phyloP scores from a whole-genome alignment of 78 protist genomes.

The Dictyostelium citrinum region DNA sequence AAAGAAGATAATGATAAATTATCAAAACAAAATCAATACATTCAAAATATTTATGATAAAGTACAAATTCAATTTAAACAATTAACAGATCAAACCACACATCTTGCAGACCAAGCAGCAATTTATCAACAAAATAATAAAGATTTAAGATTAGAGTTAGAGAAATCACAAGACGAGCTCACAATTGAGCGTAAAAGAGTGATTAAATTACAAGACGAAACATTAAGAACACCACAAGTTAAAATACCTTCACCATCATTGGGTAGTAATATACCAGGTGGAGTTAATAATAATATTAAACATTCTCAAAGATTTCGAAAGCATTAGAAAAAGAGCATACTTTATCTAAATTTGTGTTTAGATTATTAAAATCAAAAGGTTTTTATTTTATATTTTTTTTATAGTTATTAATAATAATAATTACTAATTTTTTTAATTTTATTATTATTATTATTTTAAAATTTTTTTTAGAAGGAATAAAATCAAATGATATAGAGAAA shows the following conservation, averaged over 20 bases:
- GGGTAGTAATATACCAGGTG: background rate
- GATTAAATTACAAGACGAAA: slow-evolving; percentile 59
- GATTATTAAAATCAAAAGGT: slow-evolving; percentile 64
- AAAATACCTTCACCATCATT: slow-evolving; percentile 31
- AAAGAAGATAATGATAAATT: slow-evolving; percentile 69
- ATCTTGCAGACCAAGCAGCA: slow-evolving; percentile 31
- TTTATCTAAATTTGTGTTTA: slow-evolving; percentile 35
- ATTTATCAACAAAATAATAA: slow-evolving; percentile 12
- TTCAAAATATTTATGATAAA: slow-evolving; percentile 50
- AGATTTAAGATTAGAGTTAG: slow-evolving; percentile 24
- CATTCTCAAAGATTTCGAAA: slow-evolving; percentile 48
- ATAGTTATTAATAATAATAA: background rate
- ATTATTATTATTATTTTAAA: too few species aligned
- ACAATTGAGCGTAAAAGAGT: slow-evolving; percentile 42
- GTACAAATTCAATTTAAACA: slow-evolving; percentile 30
- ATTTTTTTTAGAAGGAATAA: background rate
- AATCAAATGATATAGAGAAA: slow-evolving; percentile 22
- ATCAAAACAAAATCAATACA: slow-evolving; percentile 55
- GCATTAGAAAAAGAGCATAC: slow-evolving; percentile 50
- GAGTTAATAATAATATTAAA: background rate
- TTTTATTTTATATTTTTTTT: too few species aligned
- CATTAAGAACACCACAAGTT: slow-evolving; percentile 25
- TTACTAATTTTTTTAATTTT: background rate
- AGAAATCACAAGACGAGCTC: slow-evolving; percentile 43
- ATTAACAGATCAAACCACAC: slow-evolving; percentile 11